Evolutionary conservation across 2,329 filamentous ascomycete species (phyloP).

Genomic region (Gliomastix tumulicola): DNA sequence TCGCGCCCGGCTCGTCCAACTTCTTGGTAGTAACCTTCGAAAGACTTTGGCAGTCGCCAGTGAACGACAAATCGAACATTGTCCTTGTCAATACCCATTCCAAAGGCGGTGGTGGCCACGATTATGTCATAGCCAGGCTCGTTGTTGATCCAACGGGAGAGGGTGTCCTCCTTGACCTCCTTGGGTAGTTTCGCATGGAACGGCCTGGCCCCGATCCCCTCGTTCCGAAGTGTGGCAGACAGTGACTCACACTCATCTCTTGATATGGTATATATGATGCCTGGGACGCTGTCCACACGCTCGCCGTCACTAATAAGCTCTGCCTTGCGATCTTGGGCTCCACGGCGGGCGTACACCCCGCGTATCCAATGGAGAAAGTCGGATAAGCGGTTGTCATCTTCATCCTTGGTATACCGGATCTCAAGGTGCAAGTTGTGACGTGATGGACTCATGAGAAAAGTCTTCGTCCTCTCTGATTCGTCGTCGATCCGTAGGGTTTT

Average conservation of each 20-base stretch:
- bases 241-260: constrained; percentile 69
- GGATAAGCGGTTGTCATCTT: constrained; percentile 62
- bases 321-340: constrained; percentile 46
- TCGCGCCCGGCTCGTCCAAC: constrained; percentile 87
- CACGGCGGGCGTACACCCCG: constrained; percentile 62
- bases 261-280: constrained; percentile 75
- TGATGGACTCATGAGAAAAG: constrained; percentile 78
- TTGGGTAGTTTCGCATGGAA: constrained; percentile 66
- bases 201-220: constrained; percentile 66
- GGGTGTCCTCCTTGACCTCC: constrained; percentile 62
- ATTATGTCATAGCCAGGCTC: constrained; percentile 79
- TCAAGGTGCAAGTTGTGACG: constrained; percentile 87
- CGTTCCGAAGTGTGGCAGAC: constrained; percentile 55
- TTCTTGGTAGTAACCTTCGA: constrained; percentile 96
- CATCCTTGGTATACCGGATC: constrained; percentile 73
- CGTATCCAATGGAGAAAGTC: constrained; percentile 74
- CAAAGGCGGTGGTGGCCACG: constrained; percentile 91
- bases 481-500: constrained; percentile 62
- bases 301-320: constrained; percentile 50
- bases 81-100: constrained; percentile 96
- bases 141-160: constrained; percentile 66
- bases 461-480: constrained; percentile 50
- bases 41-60: constrained; percentile 89
- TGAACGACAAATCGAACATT: constrained; percentile 92
- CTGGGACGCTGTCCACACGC: constrained; percentile 58